phyloP scores from a whole-genome alignment of 2,329 filamentous ascomycete genomes.

The Thelonectria rubi region DNA sequence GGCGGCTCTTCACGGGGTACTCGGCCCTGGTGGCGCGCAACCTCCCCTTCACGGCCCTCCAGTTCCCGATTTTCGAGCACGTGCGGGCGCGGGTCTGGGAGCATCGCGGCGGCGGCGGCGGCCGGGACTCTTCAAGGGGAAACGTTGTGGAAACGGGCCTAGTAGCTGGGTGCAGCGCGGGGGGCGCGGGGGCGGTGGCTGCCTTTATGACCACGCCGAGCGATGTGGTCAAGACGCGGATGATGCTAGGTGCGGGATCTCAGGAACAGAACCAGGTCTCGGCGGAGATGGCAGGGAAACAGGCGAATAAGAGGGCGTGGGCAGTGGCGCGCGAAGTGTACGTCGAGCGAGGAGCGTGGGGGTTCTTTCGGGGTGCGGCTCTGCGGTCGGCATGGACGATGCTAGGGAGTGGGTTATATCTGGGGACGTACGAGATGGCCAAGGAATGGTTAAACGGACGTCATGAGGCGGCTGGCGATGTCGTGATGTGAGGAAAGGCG shows the following conservation, averaged over 20 bases:
- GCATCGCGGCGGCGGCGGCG: slow-evolving; percentile 41
- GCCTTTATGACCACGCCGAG: slow-evolving; percentile 87
- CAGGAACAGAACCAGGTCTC: slow-evolving; percentile 23
- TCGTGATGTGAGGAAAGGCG: slow-evolving; percentile 30
- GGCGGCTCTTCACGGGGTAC: slow-evolving; percentile 76
- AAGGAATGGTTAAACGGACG: slow-evolving; percentile 68
- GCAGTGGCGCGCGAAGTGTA: slow-evolving; percentile 73
- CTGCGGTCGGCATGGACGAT: slow-evolving; percentile 84
- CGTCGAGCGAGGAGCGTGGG: slow-evolving; percentile 72
- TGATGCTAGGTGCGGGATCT: slow-evolving; percentile 76
- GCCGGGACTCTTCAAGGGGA: slow-evolving; percentile 32
- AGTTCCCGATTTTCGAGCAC: slow-evolving; percentile 87
- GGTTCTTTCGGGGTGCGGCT: slow-evolving; percentile 79
- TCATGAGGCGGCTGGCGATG: slow-evolving; percentile 52
- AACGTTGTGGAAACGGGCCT: slow-evolving; percentile 70
- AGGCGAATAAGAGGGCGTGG: slow-evolving; percentile 57
- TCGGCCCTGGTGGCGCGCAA: slow-evolving; percentile 84
- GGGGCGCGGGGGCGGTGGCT: slow-evolving; percentile 75
- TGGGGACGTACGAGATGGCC: slow-evolving; percentile 86
- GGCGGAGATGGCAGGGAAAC: slow-evolving; percentile 38
- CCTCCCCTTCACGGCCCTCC: slow-evolving; percentile 85
- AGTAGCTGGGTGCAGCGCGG: slow-evolving; percentile 79
- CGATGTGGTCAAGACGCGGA: slow-evolving; percentile 88
- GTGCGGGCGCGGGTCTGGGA: slow-evolving; percentile 65
- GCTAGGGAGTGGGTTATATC: slow-evolving; percentile 82